These are phyloP conservation scores for Nitzschia putrida DNA, from an alignment of 108 stramenopile genomes.

Conservation along the genomic window DNA sequence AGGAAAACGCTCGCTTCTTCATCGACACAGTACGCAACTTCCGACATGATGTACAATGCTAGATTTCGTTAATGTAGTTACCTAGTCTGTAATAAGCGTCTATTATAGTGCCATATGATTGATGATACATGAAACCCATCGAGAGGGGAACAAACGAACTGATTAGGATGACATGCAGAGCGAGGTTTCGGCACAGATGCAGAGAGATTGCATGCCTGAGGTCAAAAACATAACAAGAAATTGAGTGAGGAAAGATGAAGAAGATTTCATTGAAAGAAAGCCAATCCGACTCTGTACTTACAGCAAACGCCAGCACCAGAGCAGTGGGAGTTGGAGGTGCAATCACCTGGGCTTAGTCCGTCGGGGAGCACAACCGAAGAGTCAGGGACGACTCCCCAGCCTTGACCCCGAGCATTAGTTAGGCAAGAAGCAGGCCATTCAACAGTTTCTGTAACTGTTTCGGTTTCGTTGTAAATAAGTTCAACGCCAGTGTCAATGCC, in stretches of 20 bases:
- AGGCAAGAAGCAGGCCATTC: slow-evolving; percentile 5
- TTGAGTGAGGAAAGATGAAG: not conserved
- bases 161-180: too few relatives aligned
- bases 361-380: not conserved
- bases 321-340: slow-evolving; percentile 9
- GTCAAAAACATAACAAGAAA: not conserved
- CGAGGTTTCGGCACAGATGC: slow-evolving; percentile 5
- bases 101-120: too few relatives aligned
- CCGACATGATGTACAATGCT: slow-evolving; percentile 57
- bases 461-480: too few relatives aligned
- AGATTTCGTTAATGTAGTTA: too few relatives aligned
- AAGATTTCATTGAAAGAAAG: not conserved
- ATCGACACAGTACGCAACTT: slow-evolving; percentile 94
- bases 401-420: not conserved
- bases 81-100: too few relatives aligned
- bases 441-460: too few relatives aligned
- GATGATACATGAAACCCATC: too few relatives aligned
- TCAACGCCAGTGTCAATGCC: not conserved
- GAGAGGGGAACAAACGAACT: too few relatives aligned
- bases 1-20: slow-evolving; percentile 95
- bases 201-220: slow-evolving; percentile 6
- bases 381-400: slow-evolving; percentile 3
- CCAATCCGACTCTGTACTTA: not conserved
- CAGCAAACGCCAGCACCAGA: not conserved
- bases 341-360: slow-evolving; percentile 6